These are phyloP conservation scores for Ochetophila trinervis DNA, from an alignment of 306 rosid genomes.

Conservation along the genomic window DNA sequence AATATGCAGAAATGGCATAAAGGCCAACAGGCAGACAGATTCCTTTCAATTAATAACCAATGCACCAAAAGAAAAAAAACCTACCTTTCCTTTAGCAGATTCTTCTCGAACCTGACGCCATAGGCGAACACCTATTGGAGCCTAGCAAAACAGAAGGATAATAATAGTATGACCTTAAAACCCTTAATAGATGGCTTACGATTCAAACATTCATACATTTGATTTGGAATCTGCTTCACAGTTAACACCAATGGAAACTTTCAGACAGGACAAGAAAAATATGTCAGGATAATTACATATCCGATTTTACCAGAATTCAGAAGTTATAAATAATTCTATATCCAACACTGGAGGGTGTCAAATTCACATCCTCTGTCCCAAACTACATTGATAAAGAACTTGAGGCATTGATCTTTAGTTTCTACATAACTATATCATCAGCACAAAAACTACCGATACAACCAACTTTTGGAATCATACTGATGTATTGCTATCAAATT, in stretches of 20 bases:
- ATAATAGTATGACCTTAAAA: background rate
- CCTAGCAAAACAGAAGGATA: constrained; percentile 46
- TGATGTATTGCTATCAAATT: constrained; percentile 10
- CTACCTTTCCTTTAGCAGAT: constrained; percentile 73
- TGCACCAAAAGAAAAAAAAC: constrained; percentile 20
- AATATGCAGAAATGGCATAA: constrained; percentile 14
- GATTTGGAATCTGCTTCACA: constrained; percentile 4
- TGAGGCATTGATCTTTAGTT: too few species aligned
- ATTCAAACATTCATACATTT: constrained; percentile 1
- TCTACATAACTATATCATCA: background rate
- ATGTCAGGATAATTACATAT: background rate
- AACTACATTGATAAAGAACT: background rate
- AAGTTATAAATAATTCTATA: background rate
- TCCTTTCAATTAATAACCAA: constrained; percentile 21
- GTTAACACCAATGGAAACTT: constrained; percentile 6
- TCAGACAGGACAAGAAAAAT: background rate
- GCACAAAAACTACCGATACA: background rate
- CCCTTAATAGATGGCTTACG: background rate
- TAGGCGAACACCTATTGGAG: constrained; percentile 74
- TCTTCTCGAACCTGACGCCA: constrained; percentile 62
- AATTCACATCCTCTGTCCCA: background rate
- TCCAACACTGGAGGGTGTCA: background rate
- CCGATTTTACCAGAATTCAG: background rate
- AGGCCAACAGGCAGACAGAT: constrained; percentile 15
- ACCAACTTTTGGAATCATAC: background rate